Evolutionary conservation across 1,284 basidiomycete species (phyloP).

Genomic region (Sporisorium iseilematis-ciliati): DNA sequence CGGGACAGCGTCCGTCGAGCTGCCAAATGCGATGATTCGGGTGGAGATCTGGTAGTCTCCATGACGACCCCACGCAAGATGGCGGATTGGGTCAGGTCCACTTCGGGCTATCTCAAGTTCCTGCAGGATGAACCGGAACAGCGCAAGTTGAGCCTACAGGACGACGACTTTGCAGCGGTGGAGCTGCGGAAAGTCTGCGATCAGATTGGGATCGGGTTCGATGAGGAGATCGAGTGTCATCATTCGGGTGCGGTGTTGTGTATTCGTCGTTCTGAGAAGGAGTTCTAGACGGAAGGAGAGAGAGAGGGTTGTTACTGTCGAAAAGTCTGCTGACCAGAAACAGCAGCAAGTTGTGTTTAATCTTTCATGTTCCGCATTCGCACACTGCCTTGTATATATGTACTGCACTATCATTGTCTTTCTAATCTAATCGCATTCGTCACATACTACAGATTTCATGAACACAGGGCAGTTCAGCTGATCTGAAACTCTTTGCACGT

Average conservation of each 20-base stretch:
- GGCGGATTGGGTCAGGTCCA: constrained; percentile 45
- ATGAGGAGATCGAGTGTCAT: constrained; percentile 44
- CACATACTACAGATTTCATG: too few relatives aligned
- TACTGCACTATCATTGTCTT: too few relatives aligned
- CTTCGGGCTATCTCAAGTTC: constrained; percentile 40
- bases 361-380: too few relatives aligned
- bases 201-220: constrained; percentile 31
- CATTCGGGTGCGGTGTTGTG: constrained; percentile 39
- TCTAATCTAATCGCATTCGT: too few relatives aligned
- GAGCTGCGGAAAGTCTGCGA: constrained; percentile 39
- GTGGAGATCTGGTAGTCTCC: constrained; percentile 34
- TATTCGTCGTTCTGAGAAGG: constrained; percentile 24
- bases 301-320: too few relatives aligned
- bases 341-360: too few relatives aligned
- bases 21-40: constrained; percentile 37
- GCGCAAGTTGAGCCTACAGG: constrained; percentile 36
- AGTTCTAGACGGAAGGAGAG: background rate
- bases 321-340: too few relatives aligned
- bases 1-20: constrained; percentile 32
- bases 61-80: constrained; percentile 40
- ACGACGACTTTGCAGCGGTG: constrained; percentile 38
- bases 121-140: constrained; percentile 37
- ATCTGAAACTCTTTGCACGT: too few relatives aligned
- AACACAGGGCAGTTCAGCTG: too few relatives aligned
- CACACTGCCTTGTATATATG: too few relatives aligned